Conservation (phyloP, 805 yeast species). For the fission yeast (Schizosaccharomyces pombe) region ASM294v3 CU329670.1:5283001-5283500, state of each 20-base stretch:
- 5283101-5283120: conserved; percentile 34
- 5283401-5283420: conserved; percentile 14
- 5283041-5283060: conserved; percentile 30
- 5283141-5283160: conserved; percentile 35
- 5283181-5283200: conserved; percentile 23
- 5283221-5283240: conserved; percentile 18
- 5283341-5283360: conserved; percentile 24
- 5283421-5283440: conserved; percentile 17
- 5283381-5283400: conserved; percentile 8
- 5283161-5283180: conserved; percentile 31
- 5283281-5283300: not conserved
- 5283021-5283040: conserved; percentile 45
- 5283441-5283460: conserved; percentile 11
- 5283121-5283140: conserved; percentile 42
- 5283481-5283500: not conserved
- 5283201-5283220: conserved; percentile 42
- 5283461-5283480: conserved; percentile 9
- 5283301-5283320: not conserved
- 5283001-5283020: conserved; percentile 38
- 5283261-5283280: not conserved
- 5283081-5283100: conserved; percentile 82
- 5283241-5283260: not conserved
- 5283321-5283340: conserved; percentile 3
- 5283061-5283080: conserved; percentile 27
- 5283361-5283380: conserved; percentile 48